A percentile compares a stretch with the other conserved stretches of the same genome.
Conservation (phyloP, 2,329 filamentous ascomycete species). For the Trichophyton rubrum region DNA sequence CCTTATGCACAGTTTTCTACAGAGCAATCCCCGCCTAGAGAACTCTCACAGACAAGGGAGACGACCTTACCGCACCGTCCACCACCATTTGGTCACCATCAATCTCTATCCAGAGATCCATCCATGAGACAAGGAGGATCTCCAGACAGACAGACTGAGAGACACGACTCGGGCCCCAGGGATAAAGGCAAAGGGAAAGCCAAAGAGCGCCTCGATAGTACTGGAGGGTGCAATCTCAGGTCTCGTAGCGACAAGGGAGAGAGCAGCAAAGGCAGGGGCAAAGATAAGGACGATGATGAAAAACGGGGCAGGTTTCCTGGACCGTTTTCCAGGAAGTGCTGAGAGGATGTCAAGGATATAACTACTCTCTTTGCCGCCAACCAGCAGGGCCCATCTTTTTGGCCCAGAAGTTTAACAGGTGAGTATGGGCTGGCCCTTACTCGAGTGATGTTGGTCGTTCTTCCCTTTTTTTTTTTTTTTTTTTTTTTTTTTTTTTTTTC, state of each 20-base stretch:
- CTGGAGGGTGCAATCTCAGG: not conserved
- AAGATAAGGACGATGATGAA: not conserved
- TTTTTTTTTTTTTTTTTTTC: no score
- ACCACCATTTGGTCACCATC: not conserved
- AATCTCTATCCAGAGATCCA: not conserved
- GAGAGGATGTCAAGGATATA: no score
- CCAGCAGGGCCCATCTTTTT: no score
- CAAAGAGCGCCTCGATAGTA: not conserved
- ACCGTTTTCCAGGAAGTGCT: not conserved
- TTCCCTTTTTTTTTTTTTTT: no score
- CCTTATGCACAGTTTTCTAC: no score
- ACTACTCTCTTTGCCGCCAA: no score
- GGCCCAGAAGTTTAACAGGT: no score
- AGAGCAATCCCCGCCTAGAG: not conserved
- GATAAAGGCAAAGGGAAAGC: not conserved
- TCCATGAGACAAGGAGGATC: not conserved
- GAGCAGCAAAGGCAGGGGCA: not conserved
- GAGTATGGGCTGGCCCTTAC: no score
- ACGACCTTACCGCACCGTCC: not conserved
- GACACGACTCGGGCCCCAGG: not conserved
- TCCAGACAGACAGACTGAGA: not conserved
- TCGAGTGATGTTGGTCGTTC: no score
- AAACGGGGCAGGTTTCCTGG: not conserved
- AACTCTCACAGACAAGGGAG: not conserved
- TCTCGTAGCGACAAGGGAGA: not conserved